Base-by-base conservation (phyloP, 2,329 filamentous ascomycete genomes). In the Talaromyces funiculosus region DNA sequence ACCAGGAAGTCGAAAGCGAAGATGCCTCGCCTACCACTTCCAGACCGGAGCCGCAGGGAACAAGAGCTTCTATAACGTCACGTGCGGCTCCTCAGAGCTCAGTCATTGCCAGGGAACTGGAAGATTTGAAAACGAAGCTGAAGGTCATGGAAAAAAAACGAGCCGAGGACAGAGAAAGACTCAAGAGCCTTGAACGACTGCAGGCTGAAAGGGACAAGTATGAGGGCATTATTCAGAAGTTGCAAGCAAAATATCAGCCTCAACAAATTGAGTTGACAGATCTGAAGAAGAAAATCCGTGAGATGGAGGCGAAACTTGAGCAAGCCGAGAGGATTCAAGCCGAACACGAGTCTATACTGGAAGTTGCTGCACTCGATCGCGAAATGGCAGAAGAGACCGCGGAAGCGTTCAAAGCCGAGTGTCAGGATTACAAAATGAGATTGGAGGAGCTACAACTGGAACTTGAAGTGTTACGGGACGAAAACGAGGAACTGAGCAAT, bases 311-410 rank as follows among this genome's bases (percentile, higher is more conserved):
- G 20, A 84, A 84, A 53, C 81, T 92, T 20, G 86, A 89, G 60
- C 80, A 85, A 22, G 79, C 94, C 2, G 90, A 93, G 66, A 81
- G 83, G 31, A 80, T 89, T 58, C 88, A 94, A 71, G 89, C 90
- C 7, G 92, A 97, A 66, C 87, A 95, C 72, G 94, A 97, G 31
- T 84, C 87, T 3, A 85, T 89, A 6, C 78, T 97, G 69, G 94
- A 99, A 75, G 84, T 94, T 75, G 91, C 92, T 6, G 88, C 90
- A 0, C 79, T 99, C 26, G 94, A 99, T 71, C 86, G 90, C 47
- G 93, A 99, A 74, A 96, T 97, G 90, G 94, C 94, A 0, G 92
- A 99, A 73, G 93, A 97, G 75, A 91, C 87, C 45, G 88, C 90
- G 0, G 94, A 97, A 66, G 86, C 88, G 18, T 80, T 89, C 55